These are phyloP conservation scores for Colletotrichum euphorbiae DNA, from an alignment of 2,329 filamentous ascomycete genomes.

Conservation along the genomic window DNA sequence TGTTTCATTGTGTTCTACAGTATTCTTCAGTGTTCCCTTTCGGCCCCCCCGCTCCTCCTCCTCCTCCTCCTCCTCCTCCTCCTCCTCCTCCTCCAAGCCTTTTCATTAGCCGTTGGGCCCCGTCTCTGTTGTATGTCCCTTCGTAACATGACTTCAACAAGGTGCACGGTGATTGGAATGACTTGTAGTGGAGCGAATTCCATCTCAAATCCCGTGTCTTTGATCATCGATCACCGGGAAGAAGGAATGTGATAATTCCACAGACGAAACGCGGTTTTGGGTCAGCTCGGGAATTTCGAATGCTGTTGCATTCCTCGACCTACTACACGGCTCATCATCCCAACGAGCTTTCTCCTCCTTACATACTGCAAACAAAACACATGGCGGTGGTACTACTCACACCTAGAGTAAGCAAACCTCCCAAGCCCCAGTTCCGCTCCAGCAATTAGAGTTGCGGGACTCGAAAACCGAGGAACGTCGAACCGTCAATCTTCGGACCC, in stretches of 20 bases:
- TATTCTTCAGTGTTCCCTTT: slow-evolving; percentile 20
- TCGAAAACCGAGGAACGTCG: slow-evolving; percentile 22
- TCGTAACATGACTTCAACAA: not conserved
- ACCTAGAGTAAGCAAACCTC: not conserved
- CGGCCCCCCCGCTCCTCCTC: too few species aligned
- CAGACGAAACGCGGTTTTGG: not conserved
- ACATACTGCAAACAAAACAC: too few species aligned
- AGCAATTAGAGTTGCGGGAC: slow-evolving; percentile 37
- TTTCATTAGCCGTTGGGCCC: slow-evolving; percentile 4
- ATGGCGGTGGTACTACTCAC: too few species aligned
- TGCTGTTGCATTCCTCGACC: not conserved
- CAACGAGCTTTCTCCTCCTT: too few species aligned
- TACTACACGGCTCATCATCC: too few species aligned
- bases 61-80: too few species aligned
- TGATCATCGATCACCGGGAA: not conserved
- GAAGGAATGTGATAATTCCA: not conserved
- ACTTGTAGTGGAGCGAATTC: not conserved
- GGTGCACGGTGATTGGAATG: not conserved
- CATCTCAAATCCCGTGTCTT: not conserved
- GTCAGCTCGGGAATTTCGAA: not conserved
- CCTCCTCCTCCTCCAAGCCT: not conserved
- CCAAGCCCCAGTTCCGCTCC: not conserved
- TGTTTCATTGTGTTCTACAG: slow-evolving; percentile 22
- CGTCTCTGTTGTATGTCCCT: too few species aligned
- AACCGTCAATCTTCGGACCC: slow-evolving; percentile 31